Base-by-base conservation (phyloP, 2,329 filamentous ascomycete genomes). In the Fusarium drepaniforme region DNA sequence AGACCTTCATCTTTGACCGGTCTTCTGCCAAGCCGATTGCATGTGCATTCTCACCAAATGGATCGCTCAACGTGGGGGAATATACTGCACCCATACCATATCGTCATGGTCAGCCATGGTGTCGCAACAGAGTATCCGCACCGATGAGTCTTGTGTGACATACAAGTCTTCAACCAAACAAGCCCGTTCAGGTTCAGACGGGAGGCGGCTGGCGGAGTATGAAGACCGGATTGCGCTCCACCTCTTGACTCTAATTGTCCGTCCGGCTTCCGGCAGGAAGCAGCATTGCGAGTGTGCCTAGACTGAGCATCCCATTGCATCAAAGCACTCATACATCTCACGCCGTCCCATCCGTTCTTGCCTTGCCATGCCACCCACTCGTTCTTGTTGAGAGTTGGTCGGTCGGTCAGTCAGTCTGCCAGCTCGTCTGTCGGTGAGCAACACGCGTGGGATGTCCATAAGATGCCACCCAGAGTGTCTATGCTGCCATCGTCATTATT, bases 221-320 rank as follows among this genome's bases (percentile, higher is more conserved):
- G 37, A 65, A 65, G 23, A 58, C 62, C 58, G 60, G 57, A 38
- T 37, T 37, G 53, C 51, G 30, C 33, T 64, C 53, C 56, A 66
- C 59, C 37, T 51, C 56, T 18, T 18, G 63, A 25, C 21, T 38
- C 37, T 38, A 67, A 46, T 44, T 40, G 53, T 25, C 62, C 68
- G 51, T 23, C 63, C 66, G 66, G 66, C 63, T 72, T 68, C 67
- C 70, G 58, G 37, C 61, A 62, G 64, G 70, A 68, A 28, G 51
- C 53, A 63, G 53, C 69, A 72, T 67, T 44, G 25, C n/a, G 23
- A 60, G 35, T 30, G 25, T 33, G 25, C 15, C 46, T 56, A 18
- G 12, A 28, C 58, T 35, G 40, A 64, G 40, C 25, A 21, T 56
- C 21, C 23, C 15, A 51, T 56, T 18, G 46, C 15, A 51, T 51